Base-by-base conservation (phyloP, 2,329 filamentous ascomycete genomes). In the Albophoma yamanashiensis region DNA sequence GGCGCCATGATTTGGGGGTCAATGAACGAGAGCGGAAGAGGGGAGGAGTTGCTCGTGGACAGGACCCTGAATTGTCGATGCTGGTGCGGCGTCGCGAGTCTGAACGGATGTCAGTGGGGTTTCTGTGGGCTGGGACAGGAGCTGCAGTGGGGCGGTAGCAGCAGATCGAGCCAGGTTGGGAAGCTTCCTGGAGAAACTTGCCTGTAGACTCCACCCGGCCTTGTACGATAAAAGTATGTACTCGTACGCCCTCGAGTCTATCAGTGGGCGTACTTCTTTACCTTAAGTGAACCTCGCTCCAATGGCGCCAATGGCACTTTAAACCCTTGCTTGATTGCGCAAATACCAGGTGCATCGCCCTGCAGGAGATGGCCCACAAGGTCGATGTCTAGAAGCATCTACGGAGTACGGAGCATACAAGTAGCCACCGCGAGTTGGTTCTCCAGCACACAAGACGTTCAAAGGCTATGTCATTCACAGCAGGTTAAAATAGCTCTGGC, bases 1-100 rank as follows among this genome's bases (percentile, higher is more conserved):
- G 93, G 94, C 60, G 91, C 81, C 93, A 97, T 97, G 64, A 62
- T 78, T 12, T 38, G n/a, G 39, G 12, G n/a, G 2, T 61, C 31
- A n/a, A 60, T 50, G 15, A 25, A 40, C 42, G 39, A 8, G 9
- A n/a, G 58, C 25, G n/a, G 36, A 17, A 22, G 17, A 12, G 27
- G n/a, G 17, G 12, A 17, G n/a, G 17, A n/a, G 27, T 36, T 53
- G 50, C 15, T 36, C 17, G 50, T 8, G 50, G 25, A 15, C 17
- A 53, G 27, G 31, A 53, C 11, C 47, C 8, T 15, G 50, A n/a
- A 22, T 12, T 27, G 27, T n/a, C 27, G 9, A 31, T 17, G 47
- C 1, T 52, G 47, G 15, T 52, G 47, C 25, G 47, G 15, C 25
- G 27, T 52, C 27, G 47, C 17, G 7, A 20, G n/a, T 40, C 27